These are phyloP conservation scores for Saccharomyces paradoxus DNA, from an alignment of 805 yeast genomes.

Conservation along the genomic window DNA sequence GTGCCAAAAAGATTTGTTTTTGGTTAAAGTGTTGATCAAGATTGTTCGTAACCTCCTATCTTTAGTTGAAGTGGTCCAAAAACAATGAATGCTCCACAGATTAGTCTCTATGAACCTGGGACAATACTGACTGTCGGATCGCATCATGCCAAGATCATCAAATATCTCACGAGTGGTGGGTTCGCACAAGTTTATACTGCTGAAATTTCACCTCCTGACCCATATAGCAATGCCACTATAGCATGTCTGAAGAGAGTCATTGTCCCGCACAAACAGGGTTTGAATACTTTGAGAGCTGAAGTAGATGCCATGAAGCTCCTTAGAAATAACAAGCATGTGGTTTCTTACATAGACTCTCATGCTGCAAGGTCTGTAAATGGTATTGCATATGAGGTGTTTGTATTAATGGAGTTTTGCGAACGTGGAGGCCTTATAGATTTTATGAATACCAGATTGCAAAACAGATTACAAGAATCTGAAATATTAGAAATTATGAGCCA, in stretches of 20 bases:
- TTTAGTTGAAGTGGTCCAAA: neutral
- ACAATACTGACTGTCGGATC: slow-evolving; percentile 75
- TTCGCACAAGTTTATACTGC: slow-evolving; percentile 92
- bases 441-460: slow-evolving; percentile 63
- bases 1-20: neutral
- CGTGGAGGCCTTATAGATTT: slow-evolving; percentile 73
- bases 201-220: slow-evolving; percentile 51
- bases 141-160: slow-evolving; percentile 58
- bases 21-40: neutral
- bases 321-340: slow-evolving; percentile 70
- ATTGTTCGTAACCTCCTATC: neutral
- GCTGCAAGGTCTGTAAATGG: slow-evolving; percentile 61
- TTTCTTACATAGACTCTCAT: slow-evolving; percentile 88
- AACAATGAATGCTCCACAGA: slow-evolving; percentile 41
- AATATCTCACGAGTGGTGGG: slow-evolving; percentile 84
- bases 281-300: slow-evolving; percentile 81
- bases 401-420: slow-evolving; percentile 74
- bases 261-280: slow-evolving; percentile 80
- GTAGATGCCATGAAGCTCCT: slow-evolving; percentile 95
- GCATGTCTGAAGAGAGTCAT: slow-evolving; percentile 91
- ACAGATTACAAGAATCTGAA: slow-evolving; percentile 60
- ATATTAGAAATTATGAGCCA: slow-evolving; percentile 62
- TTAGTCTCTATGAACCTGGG: slow-evolving; percentile 65
- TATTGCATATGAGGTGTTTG: slow-evolving; percentile 67
- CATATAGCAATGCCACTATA: slow-evolving; percentile 41